These are phyloP conservation scores for Dryas drummondii DNA, from an alignment of 306 rosid genomes.

Conservation along the genomic window DNA sequence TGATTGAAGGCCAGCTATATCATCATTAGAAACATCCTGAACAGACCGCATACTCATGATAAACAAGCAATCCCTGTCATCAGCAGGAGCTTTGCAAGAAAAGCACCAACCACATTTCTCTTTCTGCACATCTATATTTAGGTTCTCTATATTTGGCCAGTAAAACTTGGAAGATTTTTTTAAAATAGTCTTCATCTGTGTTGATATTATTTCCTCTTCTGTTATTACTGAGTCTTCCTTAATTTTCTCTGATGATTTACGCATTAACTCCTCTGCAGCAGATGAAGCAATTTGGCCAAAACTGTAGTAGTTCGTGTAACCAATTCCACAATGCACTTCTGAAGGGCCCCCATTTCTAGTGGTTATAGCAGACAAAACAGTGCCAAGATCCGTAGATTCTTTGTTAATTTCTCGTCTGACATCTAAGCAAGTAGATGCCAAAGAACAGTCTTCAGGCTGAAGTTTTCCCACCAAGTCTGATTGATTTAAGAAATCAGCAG, in stretches of 20 bases:
- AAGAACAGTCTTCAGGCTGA: constrained; percentile 36
- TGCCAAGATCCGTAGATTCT: constrained; percentile 39
- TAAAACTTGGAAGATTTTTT: constrained; percentile 61
- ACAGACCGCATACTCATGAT: constrained; percentile 43
- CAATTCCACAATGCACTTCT: constrained; percentile 31
- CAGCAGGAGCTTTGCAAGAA: constrained; percentile 63
- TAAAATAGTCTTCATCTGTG: constrained; percentile 69
- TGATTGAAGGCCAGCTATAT: constrained; percentile 47
- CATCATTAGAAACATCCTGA: constrained; percentile 42
- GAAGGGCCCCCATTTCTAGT: constrained; percentile 34
- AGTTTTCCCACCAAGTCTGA: constrained; percentile 36
- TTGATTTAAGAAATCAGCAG: constrained; percentile 43
- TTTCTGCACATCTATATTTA: constrained; percentile 45
- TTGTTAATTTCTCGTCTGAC: constrained; percentile 30
- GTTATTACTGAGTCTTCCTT: constrained; percentile 44
- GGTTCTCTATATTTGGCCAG: constrained; percentile 61
- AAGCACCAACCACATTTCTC: constrained; percentile 98
- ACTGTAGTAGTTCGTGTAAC: constrained; percentile 65
- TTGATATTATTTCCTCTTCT: constrained; percentile 73
- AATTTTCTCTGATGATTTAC: constrained; percentile 56
- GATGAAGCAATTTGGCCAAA: constrained; percentile 75
- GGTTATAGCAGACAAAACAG: constrained; percentile 18
- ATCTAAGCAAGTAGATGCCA: constrained; percentile 45
- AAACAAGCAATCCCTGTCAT: constrained; percentile 81
- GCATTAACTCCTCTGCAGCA: constrained; percentile 60